Evolutionary conservation across 2,329 filamentous ascomycete species (phyloP).

Genomic region (Basipetospora chlamydospora): DNA sequence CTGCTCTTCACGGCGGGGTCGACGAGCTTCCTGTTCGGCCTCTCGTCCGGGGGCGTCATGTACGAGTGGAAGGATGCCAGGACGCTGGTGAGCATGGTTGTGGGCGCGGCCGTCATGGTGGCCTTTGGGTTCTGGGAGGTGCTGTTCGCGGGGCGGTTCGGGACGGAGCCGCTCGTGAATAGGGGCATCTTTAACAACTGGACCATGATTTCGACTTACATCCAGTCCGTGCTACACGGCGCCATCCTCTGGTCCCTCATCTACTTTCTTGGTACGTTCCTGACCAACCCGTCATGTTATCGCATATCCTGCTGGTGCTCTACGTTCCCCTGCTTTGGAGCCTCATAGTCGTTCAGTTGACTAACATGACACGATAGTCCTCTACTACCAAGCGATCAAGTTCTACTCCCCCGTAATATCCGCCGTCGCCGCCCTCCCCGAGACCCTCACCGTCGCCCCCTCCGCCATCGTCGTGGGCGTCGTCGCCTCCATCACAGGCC

Average conservation of each 20-base stretch:
- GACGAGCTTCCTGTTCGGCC: constrained; percentile 31
- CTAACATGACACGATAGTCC: too few species aligned
- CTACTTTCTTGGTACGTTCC: constrained; percentile 33
- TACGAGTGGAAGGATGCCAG: constrained; percentile 49
- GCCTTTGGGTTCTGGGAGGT: constrained; percentile 41
- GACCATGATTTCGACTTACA: constrained; percentile 31
- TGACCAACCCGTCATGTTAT: too few species aligned
- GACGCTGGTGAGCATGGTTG: constrained; percentile 44
- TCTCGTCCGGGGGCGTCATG: constrained; percentile 44
- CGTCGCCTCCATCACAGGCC: constrained; percentile 37
- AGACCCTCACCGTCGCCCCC: constrained; percentile 49
- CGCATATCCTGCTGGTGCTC: too few species aligned
- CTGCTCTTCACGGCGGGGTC: constrained; percentile 44
- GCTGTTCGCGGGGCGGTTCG: constrained; percentile 20
- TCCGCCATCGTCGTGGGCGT: constrained; percentile 41
- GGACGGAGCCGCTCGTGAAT: constrained; percentile 30
- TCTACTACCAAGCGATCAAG: constrained; percentile 37
- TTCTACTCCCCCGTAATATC: constrained; percentile 36
- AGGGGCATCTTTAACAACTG: constrained; percentile 30
- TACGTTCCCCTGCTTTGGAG: too few species aligned
- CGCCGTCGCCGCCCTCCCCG: constrained; percentile 42
- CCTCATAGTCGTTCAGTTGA: too few species aligned
- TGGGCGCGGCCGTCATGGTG: constrained; percentile 36
- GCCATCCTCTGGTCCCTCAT: constrained; percentile 37
- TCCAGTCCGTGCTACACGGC: constrained; percentile 42